These are phyloP conservation scores for Aspergillus novoparasiticus DNA, from an alignment of 2,329 filamentous ascomycete species.

Conservation along the genomic window DNA sequence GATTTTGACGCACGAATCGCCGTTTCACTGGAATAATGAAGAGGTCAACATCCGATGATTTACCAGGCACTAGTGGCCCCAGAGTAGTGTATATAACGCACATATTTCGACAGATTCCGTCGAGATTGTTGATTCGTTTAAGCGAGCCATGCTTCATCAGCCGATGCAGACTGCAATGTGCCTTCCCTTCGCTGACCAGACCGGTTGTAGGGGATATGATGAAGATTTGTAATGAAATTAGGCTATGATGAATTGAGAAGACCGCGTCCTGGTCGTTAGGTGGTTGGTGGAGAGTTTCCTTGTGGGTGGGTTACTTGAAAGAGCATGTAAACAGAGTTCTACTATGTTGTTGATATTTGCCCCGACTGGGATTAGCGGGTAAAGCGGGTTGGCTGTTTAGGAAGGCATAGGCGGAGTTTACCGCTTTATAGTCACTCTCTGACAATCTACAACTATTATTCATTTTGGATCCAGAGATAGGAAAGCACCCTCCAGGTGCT, in stretches of 20 bases:
- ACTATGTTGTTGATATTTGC: constrained; percentile 42
- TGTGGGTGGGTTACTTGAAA: not conserved
- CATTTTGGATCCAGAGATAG: not conserved
- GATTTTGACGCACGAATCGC: constrained; percentile 66
- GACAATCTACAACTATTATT: not conserved
- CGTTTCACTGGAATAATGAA: constrained; percentile 57
- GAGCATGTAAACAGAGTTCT: constrained; percentile 18
- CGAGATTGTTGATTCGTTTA: constrained; percentile 50
- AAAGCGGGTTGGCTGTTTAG: constrained; percentile 1
- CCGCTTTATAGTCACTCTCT: not conserved
- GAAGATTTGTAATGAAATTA: not conserved
- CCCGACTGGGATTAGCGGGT: constrained; percentile 33
- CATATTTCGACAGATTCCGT: constrained; percentile 51
- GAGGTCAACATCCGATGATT: not conserved
- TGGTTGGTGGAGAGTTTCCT: not conserved
- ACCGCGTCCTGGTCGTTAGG: not conserved
- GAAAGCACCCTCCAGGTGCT: not conserved
- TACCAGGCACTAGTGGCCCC: not conserved
- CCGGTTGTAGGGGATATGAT: not conserved
- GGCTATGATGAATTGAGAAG: not conserved
- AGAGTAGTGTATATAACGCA: constrained; percentile 32
- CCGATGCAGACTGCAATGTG: constrained; percentile 6
- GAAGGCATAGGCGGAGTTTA: constrained; percentile 6
- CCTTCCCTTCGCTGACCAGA: not conserved
- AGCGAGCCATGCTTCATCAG: constrained; percentile 47